phyloP scores from a whole-genome alignment of 257 asterid genomes.

The Oldenlandia corymbosa region DNA sequence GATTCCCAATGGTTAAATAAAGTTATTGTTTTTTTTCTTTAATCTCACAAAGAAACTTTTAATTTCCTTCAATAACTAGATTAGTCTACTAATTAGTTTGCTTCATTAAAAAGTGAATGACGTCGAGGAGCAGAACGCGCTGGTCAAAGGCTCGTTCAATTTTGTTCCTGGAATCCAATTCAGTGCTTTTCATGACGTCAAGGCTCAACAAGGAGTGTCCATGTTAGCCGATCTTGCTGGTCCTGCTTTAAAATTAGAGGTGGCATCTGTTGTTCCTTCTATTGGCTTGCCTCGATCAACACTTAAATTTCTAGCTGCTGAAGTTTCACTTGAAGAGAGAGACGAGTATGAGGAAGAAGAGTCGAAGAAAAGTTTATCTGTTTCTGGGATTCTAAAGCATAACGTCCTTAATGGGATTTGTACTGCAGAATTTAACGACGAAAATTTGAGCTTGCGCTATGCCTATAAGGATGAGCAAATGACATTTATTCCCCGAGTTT shows the following conservation, averaged over 20 bases:
- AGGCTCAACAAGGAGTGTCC: conserved; percentile 83
- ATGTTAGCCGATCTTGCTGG: conserved; percentile 75
- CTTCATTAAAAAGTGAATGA: too few relatives aligned
- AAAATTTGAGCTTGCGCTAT: conserved; percentile 57
- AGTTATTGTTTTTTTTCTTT: too few relatives aligned
- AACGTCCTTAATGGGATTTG: conserved; percentile 59
- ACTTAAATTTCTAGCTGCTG: conserved; percentile 73
- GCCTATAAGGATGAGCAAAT: conserved; percentile 90
- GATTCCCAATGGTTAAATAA: too few relatives aligned
- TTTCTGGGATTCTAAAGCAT: conserved; percentile 56
- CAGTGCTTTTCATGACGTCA: conserved; percentile 56
- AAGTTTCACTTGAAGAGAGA: conserved; percentile 69
- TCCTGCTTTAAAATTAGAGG: conserved; percentile 63
- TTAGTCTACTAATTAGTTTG: too few relatives aligned
- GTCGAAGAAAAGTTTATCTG: conserved; percentile 42
- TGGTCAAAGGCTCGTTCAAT: conserved; percentile 59
- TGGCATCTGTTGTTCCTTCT: conserved; percentile 69
- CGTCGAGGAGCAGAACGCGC: conserved; percentile 67
- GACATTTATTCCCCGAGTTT: conserved; percentile 71
- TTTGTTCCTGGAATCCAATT: conserved; percentile 52
- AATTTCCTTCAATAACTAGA: too few relatives aligned
- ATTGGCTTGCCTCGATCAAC: conserved; percentile 79
- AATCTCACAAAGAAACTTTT: too few relatives aligned
- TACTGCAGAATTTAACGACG: conserved; percentile 73
- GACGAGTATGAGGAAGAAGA: conserved; percentile 67